Evolutionary conservation across 139 green algal genomes (phyloP).

Genomic region (Microglena sp.): DNA sequence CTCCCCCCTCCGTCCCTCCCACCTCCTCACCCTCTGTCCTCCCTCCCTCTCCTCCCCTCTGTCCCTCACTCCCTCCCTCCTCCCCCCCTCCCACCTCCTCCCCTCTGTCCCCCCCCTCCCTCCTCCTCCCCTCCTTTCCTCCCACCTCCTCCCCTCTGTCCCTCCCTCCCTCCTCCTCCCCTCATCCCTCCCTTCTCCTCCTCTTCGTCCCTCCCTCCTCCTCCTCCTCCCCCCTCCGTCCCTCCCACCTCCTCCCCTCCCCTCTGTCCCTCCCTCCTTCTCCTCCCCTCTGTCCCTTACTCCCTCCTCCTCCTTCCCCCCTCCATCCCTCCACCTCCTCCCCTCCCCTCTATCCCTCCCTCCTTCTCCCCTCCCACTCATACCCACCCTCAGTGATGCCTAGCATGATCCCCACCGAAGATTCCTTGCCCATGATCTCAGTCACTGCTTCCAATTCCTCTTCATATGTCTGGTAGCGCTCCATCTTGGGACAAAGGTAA

Average conservation of each 20-base stretch:
- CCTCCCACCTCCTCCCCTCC: no score
- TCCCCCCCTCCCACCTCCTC: slow-evolving; percentile 22
- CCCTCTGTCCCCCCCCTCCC: background rate
- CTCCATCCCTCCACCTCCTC: no score
- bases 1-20: background rate
- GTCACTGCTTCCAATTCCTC: slow-evolving; percentile 50
- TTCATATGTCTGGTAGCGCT: slow-evolving; percentile 45
- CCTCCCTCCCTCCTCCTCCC: no score
- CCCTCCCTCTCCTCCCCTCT: background rate
- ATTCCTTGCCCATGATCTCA: slow-evolving; percentile 44
- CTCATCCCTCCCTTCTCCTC: no score
- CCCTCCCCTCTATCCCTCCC: slow-evolving; percentile 1
- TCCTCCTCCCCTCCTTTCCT: no score
- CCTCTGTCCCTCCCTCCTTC: no score
- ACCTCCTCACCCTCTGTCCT: background rate
- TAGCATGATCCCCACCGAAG: slow-evolving; percentile 24
- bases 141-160: no score
- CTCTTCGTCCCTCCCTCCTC: no score
- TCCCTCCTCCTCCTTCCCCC: no score
- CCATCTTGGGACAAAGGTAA: slow-evolving; percentile 52
- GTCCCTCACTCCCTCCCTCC: slow-evolving; percentile 11
- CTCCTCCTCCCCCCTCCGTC: no score
- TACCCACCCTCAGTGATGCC: slow-evolving; percentile 27
- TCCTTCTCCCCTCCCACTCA: slow-evolving; percentile 5
- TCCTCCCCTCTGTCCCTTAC: no score